Conservation (phyloP, 2,329 filamentous ascomycete species). For the Arachnomyces sp. region DNA sequence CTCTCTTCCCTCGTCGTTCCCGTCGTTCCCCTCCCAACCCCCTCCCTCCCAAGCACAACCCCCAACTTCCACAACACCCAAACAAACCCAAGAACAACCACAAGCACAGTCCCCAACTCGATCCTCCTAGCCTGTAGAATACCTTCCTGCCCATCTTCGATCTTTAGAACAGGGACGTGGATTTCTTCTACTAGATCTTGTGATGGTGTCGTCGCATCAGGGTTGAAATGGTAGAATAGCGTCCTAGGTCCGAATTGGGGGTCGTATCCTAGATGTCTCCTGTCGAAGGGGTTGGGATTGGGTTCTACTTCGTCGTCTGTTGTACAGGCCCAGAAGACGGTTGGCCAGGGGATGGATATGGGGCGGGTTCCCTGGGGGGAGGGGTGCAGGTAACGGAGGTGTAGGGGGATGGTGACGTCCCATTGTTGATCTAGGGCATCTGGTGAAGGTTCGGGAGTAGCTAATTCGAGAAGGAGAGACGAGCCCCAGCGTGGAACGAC, state of each 20-base stretch:
- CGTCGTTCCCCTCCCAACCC: slow-evolving; percentile 9
- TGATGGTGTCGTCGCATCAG: slow-evolving; percentile 23
- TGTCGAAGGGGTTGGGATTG: slow-evolving; percentile 71
- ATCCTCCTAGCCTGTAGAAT: slow-evolving; percentile 30
- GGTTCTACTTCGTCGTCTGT: slow-evolving; percentile 36
- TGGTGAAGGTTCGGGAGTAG: slow-evolving; percentile 37
- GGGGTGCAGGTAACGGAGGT: slow-evolving; percentile 72
- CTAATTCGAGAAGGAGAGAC: slow-evolving; percentile 64
- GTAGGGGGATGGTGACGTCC: slow-evolving; percentile 57
- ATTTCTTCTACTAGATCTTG: slow-evolving; percentile 45
- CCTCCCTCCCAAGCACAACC: slow-evolving; percentile 19
- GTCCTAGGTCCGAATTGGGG: slow-evolving; percentile 66
- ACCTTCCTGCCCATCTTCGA: slow-evolving; percentile 41
- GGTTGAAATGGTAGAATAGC: slow-evolving; percentile 71
- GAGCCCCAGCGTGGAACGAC: slow-evolving; percentile 70
- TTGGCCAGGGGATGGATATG: slow-evolving; percentile 65
- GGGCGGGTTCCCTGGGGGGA: slow-evolving; percentile 45
- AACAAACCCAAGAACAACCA: slow-evolving; percentile 56
- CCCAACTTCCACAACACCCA: slow-evolving; percentile 59
- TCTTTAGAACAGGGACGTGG: slow-evolving; percentile 57
- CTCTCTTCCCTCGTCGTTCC: slow-evolving; percentile 6
- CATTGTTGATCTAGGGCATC: not conserved
- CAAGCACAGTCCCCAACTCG: slow-evolving; percentile 48
- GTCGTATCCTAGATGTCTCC: slow-evolving; percentile 78
- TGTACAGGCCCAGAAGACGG: slow-evolving; percentile 83